Base-by-base conservation (phyloP, 2,329 filamentous ascomycete genomes). In the Tolypocladium album region DNA sequence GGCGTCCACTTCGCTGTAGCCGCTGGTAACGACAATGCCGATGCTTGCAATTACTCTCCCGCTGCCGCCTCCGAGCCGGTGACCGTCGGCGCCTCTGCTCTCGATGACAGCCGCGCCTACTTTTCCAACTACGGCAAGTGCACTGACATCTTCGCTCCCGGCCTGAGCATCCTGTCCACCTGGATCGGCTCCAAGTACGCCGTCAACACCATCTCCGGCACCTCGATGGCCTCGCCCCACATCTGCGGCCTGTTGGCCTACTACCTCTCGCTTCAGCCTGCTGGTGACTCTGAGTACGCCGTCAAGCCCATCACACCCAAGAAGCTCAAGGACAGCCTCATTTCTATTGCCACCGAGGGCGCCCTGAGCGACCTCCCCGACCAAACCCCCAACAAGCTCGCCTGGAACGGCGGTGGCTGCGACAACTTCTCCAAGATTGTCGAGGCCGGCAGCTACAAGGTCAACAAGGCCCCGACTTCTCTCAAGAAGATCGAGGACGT, bases 51-150 rank as follows among this genome's bases (percentile, higher is more conserved):
- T 82, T 99, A 97, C 85, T 99, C 94, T 47, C 94, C 94, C 62
- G 95, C 94, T 70, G 90, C 93, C 65, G 92, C 95, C 68, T 82
- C 85, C 70, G 91, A 95, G 72, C 92, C 94, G 67, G 86, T 99
- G 74, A 99, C 94, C 61, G 94, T 99, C 65, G 95, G 93, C 77
- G 94, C 94, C 67, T 96, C 92, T 55, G 94, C 90, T 68, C 85
- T 99, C 62, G 86, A 88, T 71, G 94, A 99, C 74, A 90, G 91
- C 82, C 93, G 94, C 78, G 94, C 94, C 66, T 99, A 97, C 86
- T 99, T 99, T 87, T 99, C 95, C 86, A 99, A 99, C 89, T 97
- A 88, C 77, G 94, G 94, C 76, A 94, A 93, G 84, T 99, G 94
- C 85, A 96, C 93, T 75, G 94, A 99, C 78, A 96, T 99, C 83